phyloP scores from a whole-genome alignment of 2,329 filamentous ascomycete genomes.

The Penicillium decumbens region DNA sequence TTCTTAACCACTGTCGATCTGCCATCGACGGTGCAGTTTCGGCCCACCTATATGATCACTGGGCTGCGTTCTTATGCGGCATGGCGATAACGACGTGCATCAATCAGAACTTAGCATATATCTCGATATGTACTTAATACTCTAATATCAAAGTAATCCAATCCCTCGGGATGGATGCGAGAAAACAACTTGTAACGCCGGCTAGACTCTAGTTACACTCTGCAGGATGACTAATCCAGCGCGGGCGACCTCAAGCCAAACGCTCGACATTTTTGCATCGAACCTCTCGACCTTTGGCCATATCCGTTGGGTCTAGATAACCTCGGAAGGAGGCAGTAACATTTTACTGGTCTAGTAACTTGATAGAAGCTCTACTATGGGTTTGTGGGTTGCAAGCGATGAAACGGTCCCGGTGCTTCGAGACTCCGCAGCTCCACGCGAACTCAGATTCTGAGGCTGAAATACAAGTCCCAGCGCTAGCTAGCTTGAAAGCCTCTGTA shows the following conservation, averaged over 20 bases:
- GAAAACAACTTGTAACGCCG: no score
- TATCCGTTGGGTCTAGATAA: background rate
- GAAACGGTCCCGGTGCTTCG: slow-evolving; percentile 14
- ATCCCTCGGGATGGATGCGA: no score
- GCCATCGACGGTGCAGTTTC: no score
- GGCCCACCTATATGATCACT: background rate
- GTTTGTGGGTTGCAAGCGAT: slow-evolving; percentile 1
- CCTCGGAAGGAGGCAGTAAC: background rate
- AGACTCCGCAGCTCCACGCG: background rate
- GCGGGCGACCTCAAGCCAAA: background rate
- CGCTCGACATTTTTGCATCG: background rate
- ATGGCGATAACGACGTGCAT: background rate
- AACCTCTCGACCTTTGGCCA: background rate
- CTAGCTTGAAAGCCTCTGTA: slow-evolving; percentile 23
- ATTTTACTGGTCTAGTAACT: background rate
- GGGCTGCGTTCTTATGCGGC: background rate
- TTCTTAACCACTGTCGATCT: background rate
- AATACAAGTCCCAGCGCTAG: background rate
- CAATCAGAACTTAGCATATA: background rate
- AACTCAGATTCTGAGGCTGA: background rate
- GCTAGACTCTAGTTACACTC: no score
- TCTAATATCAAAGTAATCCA: background rate
- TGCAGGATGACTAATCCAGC: background rate
- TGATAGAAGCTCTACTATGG: background rate
- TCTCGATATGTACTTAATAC: background rate